phyloP scores from a whole-genome alignment of 1,284 basidiomycete genomes.

The Clitocybe nebularis region DNA sequence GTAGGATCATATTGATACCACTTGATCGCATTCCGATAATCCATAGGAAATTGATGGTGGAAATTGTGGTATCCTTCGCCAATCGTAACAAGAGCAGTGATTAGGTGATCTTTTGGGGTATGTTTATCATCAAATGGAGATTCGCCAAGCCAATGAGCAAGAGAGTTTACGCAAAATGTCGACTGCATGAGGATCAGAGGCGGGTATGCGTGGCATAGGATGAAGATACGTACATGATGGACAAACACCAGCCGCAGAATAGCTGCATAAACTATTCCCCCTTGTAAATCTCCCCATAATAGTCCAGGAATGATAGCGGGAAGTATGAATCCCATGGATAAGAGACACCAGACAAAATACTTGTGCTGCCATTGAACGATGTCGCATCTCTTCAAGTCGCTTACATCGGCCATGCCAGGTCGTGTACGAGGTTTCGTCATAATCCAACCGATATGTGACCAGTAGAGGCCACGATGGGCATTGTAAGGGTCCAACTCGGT shows the following conservation, averaged over 20 bases:
- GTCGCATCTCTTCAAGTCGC: constrained; percentile 74
- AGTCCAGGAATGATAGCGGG: constrained; percentile 60
- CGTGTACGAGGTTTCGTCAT: constrained; percentile 83
- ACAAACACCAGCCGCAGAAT: constrained; percentile 81
- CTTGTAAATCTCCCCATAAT: constrained; percentile 81
- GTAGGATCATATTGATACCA: constrained; percentile 91
- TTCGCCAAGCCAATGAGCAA: constrained; percentile 93
- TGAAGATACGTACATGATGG: constrained; percentile 67
- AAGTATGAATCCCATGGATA: constrained; percentile 59
- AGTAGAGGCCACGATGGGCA: constrained; percentile 78
- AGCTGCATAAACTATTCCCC: constrained; percentile 86
- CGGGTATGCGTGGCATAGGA: constrained; percentile 4
- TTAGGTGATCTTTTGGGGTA: constrained; percentile 81
- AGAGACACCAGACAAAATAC: constrained; percentile 70
- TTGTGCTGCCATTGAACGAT: constrained; percentile 88
- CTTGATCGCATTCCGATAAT: constrained; percentile 90
- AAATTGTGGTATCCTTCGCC: constrained; percentile 98
- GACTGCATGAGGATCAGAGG: constrained; percentile 44
- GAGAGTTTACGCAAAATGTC: constrained; percentile 93
- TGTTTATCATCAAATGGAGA: constrained; percentile 93
- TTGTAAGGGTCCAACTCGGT: constrained; percentile 94
- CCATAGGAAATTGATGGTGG: constrained; percentile 93
- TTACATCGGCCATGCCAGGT: constrained; percentile 86
- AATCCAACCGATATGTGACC: constrained; percentile 92
- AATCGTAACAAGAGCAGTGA: constrained; percentile 85